These are phyloP conservation scores for Favolaschia claudopus DNA, from an alignment of 768 basidiomycete species.

Conservation along the genomic window DNA sequence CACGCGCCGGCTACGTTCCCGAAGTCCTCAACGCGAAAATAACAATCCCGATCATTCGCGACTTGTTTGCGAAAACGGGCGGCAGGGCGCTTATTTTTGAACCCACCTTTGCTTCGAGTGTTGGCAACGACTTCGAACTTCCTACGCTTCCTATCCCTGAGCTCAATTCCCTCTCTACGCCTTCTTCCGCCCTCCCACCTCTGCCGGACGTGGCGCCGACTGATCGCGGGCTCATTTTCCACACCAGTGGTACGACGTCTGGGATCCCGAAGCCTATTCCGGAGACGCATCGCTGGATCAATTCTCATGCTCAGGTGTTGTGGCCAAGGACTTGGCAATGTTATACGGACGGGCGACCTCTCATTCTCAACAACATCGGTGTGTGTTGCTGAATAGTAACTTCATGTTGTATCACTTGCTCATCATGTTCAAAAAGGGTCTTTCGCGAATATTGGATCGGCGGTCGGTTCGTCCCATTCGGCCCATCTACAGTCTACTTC, in stretches of 20 bases:
- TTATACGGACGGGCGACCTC: not conserved
- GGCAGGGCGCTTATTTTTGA: not conserved
- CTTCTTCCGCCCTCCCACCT: not conserved
- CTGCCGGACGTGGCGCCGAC: conserved; percentile 2
- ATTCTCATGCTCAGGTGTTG: not conserved
- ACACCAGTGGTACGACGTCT: conserved; percentile 37
- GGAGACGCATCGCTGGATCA: conserved; percentile 16
- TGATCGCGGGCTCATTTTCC: conserved; percentile 36
- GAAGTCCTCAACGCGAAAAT: conserved; percentile 28
- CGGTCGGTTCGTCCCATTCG: conserved; percentile 1
- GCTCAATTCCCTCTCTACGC: not conserved
- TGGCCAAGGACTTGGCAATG: not conserved
- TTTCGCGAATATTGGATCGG: conserved; percentile 11
- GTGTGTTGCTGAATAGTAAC: not conserved
- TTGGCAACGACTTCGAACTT: not conserved
- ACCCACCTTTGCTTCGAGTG: not conserved
- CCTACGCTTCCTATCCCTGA: not conserved
- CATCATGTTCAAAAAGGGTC: not conserved
- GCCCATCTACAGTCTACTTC: not conserved
- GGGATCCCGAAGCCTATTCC: conserved; percentile 36
- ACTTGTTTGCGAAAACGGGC: not conserved
- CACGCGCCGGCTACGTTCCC: conserved; percentile 32
- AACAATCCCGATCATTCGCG: not conserved
- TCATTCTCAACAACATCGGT: conserved; percentile 3
- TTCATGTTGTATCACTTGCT: not conserved